Base-by-base conservation (phyloP, 2,329 filamentous ascomycete species). In the Cytospora schulzeri region DNA sequence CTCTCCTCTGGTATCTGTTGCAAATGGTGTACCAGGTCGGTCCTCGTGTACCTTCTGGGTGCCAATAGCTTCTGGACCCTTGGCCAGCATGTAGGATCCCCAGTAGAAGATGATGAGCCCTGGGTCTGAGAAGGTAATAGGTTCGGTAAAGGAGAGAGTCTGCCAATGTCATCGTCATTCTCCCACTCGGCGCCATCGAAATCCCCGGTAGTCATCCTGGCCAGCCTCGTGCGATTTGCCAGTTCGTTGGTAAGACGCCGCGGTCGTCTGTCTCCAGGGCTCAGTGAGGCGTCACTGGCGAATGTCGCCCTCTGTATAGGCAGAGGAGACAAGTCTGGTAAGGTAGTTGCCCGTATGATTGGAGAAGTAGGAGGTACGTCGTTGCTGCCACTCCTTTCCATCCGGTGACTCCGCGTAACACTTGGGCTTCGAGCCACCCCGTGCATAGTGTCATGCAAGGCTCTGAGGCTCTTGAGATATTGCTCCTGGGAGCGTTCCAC, bases 61-160 rank as follows among this genome's bases (percentile, higher is more conserved):
- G 50, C 41, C 38, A 67, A 31, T 1, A 57, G 29, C 33, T 53
- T 60, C 53, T 63, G 56, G 12, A 63, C 60, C 17, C 60, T 41
- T 14, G 60, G 60, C 60, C 60, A 50, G 38, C 52, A 62, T 15
- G 7, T 38, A 3, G 52, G 48, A 38, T 62, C 60, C 2, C 33
- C 52, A 24, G 57, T 28, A 22, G 51, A 45, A 22, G 51, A 45
- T 6, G 62, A 54, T 15, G 57, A 17, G 24, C 45, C 29, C 24
- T 58, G 50, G 17, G 28, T 50, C 14, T 12, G 29, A 14, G 45
- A 8, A 11, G 24, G 45, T 7, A 33, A 50, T 28, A 64, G 62
- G 9, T 60, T 51, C 45, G 62, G 57, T 12, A 64, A 73, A 19
- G 57, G 57, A 8, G 61, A 35, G 19, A 59, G 57, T 28, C 45